Conservation (phyloP, 257 asterid species). For the Leptodermis oblonga region DNA sequence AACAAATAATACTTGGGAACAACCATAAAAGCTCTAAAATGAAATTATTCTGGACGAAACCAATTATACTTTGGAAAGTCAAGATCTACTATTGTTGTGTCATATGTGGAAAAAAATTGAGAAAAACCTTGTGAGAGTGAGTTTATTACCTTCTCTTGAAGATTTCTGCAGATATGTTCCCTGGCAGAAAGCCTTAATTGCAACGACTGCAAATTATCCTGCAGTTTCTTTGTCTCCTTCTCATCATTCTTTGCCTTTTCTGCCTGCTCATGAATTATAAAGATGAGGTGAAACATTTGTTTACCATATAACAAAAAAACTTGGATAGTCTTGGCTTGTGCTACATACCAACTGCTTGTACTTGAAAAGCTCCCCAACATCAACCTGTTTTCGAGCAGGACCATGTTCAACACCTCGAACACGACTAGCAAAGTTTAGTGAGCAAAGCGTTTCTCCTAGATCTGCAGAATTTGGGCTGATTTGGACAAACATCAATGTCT, state of each 20-base stretch:
- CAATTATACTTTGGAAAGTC: not conserved
- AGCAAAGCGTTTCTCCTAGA: slow-evolving; percentile 85
- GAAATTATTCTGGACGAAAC: not conserved
- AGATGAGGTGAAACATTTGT: slow-evolving; percentile 10
- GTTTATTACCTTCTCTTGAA: slow-evolving; percentile 84
- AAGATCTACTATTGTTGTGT: not conserved
- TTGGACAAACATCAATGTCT: slow-evolving; percentile 79
- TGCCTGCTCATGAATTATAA: slow-evolving; percentile 47
- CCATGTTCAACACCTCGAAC: slow-evolving; percentile 94
- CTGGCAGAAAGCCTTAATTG: slow-evolving; percentile 69
- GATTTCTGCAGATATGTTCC: slow-evolving; percentile 71
- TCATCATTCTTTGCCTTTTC: slow-evolving; percentile 87
- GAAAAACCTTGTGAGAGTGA: too few species aligned
- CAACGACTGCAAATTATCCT: slow-evolving; percentile 73
- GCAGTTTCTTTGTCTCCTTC: slow-evolving; percentile 81
- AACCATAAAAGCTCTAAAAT: not conserved
- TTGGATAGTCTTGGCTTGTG: slow-evolving; percentile 1
- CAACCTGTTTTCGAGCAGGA: slow-evolving; percentile 78
- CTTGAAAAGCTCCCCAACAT: slow-evolving; percentile 60
- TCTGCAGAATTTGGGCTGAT: slow-evolving; percentile 70
- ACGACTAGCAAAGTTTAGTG: slow-evolving; percentile 88
- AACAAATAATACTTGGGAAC: not conserved
- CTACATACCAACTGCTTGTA: slow-evolving; percentile 76
- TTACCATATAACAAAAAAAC: slow-evolving; percentile 1
- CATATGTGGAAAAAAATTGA: not conserved